phyloP scores from a whole-genome alignment of 768 basidiomycete species.

The Tricholoma saponaceum region DNA sequence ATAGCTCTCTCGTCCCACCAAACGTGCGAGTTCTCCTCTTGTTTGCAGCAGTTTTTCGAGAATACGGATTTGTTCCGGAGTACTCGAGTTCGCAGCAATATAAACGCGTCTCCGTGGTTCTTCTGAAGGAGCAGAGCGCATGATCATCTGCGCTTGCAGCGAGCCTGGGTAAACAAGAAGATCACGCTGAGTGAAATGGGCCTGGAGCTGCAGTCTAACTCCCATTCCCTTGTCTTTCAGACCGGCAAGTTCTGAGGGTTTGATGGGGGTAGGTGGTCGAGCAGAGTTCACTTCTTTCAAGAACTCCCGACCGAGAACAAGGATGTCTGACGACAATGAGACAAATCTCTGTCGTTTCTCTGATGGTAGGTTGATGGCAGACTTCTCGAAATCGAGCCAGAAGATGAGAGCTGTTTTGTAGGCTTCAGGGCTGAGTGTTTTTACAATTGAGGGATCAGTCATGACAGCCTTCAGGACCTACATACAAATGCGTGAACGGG shows the following conservation, averaged over 20 bases:
- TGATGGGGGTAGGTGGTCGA: constrained; percentile 64
- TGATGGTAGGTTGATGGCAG: constrained; percentile 86
- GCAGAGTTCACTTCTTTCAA: constrained; percentile 61
- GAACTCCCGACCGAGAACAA: constrained; percentile 84
- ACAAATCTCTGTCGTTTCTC: constrained; percentile 80
- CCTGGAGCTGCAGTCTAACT: constrained; percentile 66
- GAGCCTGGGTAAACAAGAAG: constrained; percentile 82
- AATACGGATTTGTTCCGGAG: constrained; percentile 66
- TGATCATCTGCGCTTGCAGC: constrained; percentile 90
- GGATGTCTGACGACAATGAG: constrained; percentile 82
- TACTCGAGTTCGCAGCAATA: constrained; percentile 75
- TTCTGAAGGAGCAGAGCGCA: constrained; percentile 83
- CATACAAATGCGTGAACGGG: constrained; percentile 15
- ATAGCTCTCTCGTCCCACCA: constrained; percentile 85
- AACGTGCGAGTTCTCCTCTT: constrained; percentile 75
- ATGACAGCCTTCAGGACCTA: constrained; percentile 73
- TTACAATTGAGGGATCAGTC: constrained; percentile 60
- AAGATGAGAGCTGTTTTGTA: constrained; percentile 88
- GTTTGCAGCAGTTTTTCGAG: constrained; percentile 74
- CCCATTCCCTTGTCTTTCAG: constrained; percentile 78
- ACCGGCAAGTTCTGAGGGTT: constrained; percentile 65
- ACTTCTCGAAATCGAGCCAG: constrained; percentile 96
- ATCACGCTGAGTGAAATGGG: constrained; percentile 70
- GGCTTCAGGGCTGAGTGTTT: constrained; percentile 70
- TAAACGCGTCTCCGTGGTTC: constrained; percentile 80